A percentile compares a stretch with the other conserved stretches of the same genome.
These are phyloP conservation scores for Nicotiana sylvestris DNA, from an alignment of 257 asterid species.

Conservation along the genomic window DNA sequence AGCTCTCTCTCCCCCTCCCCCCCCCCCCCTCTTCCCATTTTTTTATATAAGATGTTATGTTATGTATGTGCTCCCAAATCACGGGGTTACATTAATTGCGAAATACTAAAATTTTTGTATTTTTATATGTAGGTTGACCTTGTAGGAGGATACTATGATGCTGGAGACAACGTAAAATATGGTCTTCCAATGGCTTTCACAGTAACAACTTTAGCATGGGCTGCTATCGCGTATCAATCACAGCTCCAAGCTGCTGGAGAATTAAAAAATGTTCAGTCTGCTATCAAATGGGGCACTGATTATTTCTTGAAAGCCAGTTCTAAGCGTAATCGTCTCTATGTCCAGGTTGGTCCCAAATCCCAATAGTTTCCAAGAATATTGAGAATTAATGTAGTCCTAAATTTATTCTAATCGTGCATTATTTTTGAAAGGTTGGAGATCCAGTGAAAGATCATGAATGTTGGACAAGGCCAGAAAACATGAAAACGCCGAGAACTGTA, in stretches of 20 bases:
- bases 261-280: constrained; percentile 31
- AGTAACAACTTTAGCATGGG: constrained; percentile 71
- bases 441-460: constrained; percentile 68
- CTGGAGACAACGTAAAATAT: constrained; percentile 80
- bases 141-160: constrained; percentile 86
- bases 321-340: constrained; percentile 38
- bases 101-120: not conserved
- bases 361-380: too few species aligned
- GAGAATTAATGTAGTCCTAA: not conserved
- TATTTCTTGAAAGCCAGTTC: constrained; percentile 61
- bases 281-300: constrained; percentile 77
- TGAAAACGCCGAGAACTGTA: constrained; percentile 60
- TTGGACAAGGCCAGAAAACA: constrained; percentile 75
- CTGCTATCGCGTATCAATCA: constrained; percentile 35
- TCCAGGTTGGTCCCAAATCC: constrained; percentile 33
- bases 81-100: not conserved
- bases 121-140: constrained; percentile 52
- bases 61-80: too few species aligned
- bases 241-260: constrained; percentile 66
- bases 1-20: too few species aligned
- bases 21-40: too few species aligned
- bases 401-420: not conserved
- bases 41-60: too few species aligned
- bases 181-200: constrained; percentile 89
- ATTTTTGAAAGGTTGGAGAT: constrained; percentile 62